Evolutionary conservation across 495 filamentous ascomycete species (phyloP).

Genomic region (Podospora tetraspora): DNA sequence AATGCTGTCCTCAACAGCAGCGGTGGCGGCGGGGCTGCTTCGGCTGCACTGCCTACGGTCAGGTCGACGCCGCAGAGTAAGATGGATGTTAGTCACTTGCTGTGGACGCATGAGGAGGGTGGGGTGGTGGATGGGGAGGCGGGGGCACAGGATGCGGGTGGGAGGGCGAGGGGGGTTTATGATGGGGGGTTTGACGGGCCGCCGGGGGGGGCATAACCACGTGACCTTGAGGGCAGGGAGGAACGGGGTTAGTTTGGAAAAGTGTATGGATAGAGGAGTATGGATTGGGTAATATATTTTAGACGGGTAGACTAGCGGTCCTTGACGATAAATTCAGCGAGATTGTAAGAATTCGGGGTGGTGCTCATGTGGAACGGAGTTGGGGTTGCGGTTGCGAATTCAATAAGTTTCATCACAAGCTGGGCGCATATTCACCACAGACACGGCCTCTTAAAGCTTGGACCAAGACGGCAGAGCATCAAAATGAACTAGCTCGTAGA

Average conservation of each 20-base stretch:
- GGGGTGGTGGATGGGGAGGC: conserved; percentile 1
- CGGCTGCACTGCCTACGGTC: neutral
- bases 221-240: neutral
- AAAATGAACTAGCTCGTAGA: neutral
- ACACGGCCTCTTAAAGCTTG: neutral
- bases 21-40: no score
- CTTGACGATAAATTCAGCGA: neutral
- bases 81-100: conserved; percentile 23
- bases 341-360: neutral
- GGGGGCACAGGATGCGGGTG: neutral
- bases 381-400: neutral
- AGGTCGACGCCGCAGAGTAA: conserved; percentile 8
- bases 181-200: neutral
- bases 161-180: conserved; percentile 2
- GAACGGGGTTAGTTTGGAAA: neutral
- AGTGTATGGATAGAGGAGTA: neutral
- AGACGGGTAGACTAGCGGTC: neutral
- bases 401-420: neutral
- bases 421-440: neutral
- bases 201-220: neutral
- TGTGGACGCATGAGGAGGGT: conserved; percentile 11
- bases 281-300: neutral
- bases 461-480: neutral
- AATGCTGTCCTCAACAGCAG: no score
- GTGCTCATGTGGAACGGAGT: neutral